Percentiles rank a stretch among this genome's conserved stretches.
phyloP scores from a whole-genome alignment of 2,329 filamentous ascomycete species.

The Penicillium sp. region DNA sequence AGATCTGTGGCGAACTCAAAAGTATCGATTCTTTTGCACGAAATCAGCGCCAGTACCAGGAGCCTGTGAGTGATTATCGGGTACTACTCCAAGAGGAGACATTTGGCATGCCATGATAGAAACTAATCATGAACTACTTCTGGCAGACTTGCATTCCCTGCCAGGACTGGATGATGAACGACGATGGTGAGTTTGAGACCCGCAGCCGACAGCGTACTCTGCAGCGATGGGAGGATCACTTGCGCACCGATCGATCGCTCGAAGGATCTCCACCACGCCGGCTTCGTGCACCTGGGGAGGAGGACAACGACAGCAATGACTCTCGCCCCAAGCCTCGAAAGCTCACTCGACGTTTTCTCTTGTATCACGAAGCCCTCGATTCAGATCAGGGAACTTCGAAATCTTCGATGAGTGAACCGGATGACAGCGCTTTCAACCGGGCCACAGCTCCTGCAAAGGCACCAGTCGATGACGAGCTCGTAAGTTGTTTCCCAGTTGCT shows the following conservation, averaged over 20 bases:
- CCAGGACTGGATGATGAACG: slow-evolving; percentile 4
- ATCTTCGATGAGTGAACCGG: neutral
- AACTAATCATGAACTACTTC: neutral
- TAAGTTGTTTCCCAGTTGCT: neutral
- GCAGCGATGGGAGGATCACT: neutral
- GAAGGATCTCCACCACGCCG: neutral
- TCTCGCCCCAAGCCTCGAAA: neutral
- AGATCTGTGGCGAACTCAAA: slow-evolving; percentile 5
- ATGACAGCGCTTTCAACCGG: neutral
- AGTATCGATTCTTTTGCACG: slow-evolving; percentile 6
- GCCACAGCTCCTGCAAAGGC: neutral
- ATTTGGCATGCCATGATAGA: too few species aligned
- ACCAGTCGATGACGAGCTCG: neutral
- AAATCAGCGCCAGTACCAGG: slow-evolving; percentile 6
- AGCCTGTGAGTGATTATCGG: slow-evolving; percentile 5
- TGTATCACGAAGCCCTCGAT: neutral
- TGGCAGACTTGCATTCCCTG: slow-evolving; percentile 3
- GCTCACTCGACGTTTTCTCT: neutral
- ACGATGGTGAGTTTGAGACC: neutral
- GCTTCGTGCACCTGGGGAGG: neutral
- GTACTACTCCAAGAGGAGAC: neutral
- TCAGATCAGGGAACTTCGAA: neutral
- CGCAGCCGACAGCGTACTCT: neutral
- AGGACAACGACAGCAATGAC: neutral
- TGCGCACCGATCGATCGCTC: neutral